phyloP scores from a whole-genome alignment of 2,329 filamentous ascomycete species.

The Aspergillus persii region DNA sequence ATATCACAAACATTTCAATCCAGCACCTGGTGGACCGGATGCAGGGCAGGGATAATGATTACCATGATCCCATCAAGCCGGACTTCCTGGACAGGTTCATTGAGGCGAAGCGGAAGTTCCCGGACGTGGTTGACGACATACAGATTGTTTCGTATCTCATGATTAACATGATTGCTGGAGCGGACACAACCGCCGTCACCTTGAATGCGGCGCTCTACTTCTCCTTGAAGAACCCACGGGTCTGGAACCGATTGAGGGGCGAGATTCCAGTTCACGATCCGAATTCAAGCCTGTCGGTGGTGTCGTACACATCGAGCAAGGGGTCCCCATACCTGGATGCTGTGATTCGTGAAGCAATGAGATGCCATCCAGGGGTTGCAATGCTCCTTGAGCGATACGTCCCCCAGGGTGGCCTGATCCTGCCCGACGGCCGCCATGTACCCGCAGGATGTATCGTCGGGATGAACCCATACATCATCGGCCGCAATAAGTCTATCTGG shows the following conservation, averaged over 20 bases:
- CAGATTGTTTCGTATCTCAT: conserved; percentile 38
- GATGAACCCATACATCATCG: conserved; percentile 37
- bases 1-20: conserved; percentile 21
- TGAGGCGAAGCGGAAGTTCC: conserved; percentile 35
- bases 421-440: conserved; percentile 34
- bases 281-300: conserved; percentile 9
- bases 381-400: conserved; percentile 53
- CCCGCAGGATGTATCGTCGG: conserved; percentile 35
- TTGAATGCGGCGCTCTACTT: conserved; percentile 30
- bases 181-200: conserved; percentile 39
- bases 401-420: conserved; percentile 33
- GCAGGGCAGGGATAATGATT: conserved; percentile 16
- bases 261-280: conserved; percentile 13
- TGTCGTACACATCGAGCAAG: conserved; percentile 20
- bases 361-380: conserved; percentile 50
- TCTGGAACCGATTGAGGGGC: conserved; percentile 13
- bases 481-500: conserved; percentile 43
- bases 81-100: conserved; percentile 46
- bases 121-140: conserved; percentile 37
- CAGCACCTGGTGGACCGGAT: conserved; percentile 15
- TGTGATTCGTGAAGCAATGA: conserved; percentile 52
- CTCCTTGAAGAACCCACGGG: conserved; percentile 17
- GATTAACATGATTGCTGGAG: conserved; percentile 36
- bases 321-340: conserved; percentile 48
- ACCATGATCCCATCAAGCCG: conserved; percentile 15